Evolutionary conservation across 176 grass and related monocot genomes (phyloP).

Genomic region (Oryza australiensis): DNA sequence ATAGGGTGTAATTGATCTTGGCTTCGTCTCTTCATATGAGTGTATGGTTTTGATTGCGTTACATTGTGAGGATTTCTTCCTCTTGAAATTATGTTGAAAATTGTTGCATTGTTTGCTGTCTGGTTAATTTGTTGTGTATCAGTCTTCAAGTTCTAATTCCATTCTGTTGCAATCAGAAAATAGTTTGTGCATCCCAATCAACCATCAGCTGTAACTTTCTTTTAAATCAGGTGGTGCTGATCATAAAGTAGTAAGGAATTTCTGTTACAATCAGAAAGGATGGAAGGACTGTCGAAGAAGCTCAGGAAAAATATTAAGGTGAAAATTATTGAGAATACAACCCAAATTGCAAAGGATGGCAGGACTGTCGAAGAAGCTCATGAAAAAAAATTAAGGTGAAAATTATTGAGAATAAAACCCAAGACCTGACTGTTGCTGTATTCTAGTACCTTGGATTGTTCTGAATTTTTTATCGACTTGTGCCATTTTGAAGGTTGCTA

Average conservation of each 20-base stretch:
- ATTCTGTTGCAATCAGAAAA: conserved; percentile 19
- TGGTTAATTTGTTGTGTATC: conserved; percentile 1
- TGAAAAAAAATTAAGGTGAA: conserved; percentile 79
- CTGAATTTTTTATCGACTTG: conserved; percentile 14
- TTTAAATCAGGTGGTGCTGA: conserved; percentile 62
- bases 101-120: neutral
- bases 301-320: conserved; percentile 91
- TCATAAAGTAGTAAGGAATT: conserved; percentile 74
- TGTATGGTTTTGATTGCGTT: conserved; percentile 1
- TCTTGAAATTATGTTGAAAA: conserved; percentile 11
- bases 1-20: neutral
- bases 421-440: conserved; percentile 24
- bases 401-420: conserved; percentile 6
- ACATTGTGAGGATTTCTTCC: neutral
- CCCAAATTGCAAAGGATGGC: conserved; percentile 59
- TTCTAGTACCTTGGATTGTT: neutral
- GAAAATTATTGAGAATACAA: conserved; percentile 13
- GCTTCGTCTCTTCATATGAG: neutral
- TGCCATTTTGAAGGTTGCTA: conserved; percentile 65
- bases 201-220: conserved; percentile 17
- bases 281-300: conserved; percentile 95
- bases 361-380: conserved; percentile 95
- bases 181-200: conserved; percentile 9
- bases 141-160: conserved; percentile 23
- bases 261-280: conserved; percentile 93